phyloP scores from a whole-genome alignment of 306 rosid species.

The Begonia loranthoides region DNA sequence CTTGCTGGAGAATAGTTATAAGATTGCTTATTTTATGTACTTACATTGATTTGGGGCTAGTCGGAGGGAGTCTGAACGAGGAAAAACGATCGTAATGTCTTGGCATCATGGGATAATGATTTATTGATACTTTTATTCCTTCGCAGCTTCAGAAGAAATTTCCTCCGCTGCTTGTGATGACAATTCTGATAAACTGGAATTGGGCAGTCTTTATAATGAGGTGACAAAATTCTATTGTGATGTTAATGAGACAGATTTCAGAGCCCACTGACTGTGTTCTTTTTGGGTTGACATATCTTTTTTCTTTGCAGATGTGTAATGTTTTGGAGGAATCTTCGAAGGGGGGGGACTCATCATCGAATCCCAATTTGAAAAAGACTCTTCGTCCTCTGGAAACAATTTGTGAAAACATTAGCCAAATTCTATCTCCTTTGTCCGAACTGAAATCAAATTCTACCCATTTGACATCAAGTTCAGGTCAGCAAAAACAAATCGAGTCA shows the following conservation, averaged over 20 bases:
- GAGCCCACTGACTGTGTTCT: neutral
- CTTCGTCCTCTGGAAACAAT: slow-evolving; percentile 32
- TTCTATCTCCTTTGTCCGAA: slow-evolving; percentile 26
- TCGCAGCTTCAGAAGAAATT: slow-evolving; percentile 61
- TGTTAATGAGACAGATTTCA: neutral
- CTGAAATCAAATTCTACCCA: slow-evolving; percentile 15
- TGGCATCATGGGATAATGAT: neutral
- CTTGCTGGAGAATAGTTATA: neutral
- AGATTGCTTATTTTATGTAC: neutral
- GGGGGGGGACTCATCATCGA: slow-evolving; percentile 21
- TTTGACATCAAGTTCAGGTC: neutral
- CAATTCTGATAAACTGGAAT: slow-evolving; percentile 46
- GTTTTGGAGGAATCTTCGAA: slow-evolving; percentile 34
- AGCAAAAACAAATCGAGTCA: slow-evolving; percentile 17
- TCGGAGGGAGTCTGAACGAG: neutral
- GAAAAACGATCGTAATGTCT: neutral
- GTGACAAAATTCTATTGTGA: slow-evolving; percentile 18
- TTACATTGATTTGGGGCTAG: neutral
- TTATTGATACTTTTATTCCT: slow-evolving; percentile 4
- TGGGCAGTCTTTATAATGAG: slow-evolving; percentile 71
- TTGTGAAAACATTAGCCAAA: slow-evolving; percentile 35
- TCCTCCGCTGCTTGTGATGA: slow-evolving; percentile 41
- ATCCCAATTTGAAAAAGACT: slow-evolving; percentile 19
- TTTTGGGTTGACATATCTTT: neutral
- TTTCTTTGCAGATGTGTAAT: slow-evolving; percentile 64